Base-by-base conservation (phyloP, 805 yeast species). In the Debaryomyces hansenii region DNA sequence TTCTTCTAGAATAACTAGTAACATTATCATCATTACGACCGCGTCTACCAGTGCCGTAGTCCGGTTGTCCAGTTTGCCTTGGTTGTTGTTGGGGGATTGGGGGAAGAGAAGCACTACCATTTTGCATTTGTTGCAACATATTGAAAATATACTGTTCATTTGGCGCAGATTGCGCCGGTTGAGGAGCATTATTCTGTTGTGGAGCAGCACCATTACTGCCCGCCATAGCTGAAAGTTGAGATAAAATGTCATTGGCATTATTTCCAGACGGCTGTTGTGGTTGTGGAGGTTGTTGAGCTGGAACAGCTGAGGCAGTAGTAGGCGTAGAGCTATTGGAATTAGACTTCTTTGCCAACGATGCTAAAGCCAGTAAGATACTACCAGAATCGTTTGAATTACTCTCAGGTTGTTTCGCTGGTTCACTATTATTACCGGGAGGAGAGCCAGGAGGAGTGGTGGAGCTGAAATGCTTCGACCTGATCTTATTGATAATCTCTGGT, bases 391-490 rank as follows among this genome's bases (percentile, higher is more conserved):
- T 60, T 7, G 77, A 67, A 32, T 54, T 57, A 37, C 50, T 20
- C 29, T 34, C 51, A 18, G 49, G 32, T 20, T 49, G 38, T 40
- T 63, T 58, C 42, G 58, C 57, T 9, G 63, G 60, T 42, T 60
- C 64, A 40, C 51, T 60, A 40, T 50, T 51, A 4, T 56, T 46
- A 42, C 58, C 57, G 35, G 87, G 87, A 12, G 87, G 78, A 11
- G 75, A 56, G 21, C 81, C 85, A 2, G 85, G 85, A 33, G 94
- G 92, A 4, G 95, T 85, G 8, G 83, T 77, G 12, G 90, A 71
- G 41, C 67, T 69, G 58, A 85, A 86, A 63, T 79, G 79, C 59
- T 79, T 83, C 10, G 73, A 65, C 60, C 84, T 79, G 48, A 89
- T 77, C 15, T 75, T 62, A 38, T 75, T 66, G 45, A 94, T 70